A percentile compares a stretch with the other conserved stretches of the same genome.
Conservation (phyloP, 129 eudicot species). For the Oenanthe sinensis region DNA sequence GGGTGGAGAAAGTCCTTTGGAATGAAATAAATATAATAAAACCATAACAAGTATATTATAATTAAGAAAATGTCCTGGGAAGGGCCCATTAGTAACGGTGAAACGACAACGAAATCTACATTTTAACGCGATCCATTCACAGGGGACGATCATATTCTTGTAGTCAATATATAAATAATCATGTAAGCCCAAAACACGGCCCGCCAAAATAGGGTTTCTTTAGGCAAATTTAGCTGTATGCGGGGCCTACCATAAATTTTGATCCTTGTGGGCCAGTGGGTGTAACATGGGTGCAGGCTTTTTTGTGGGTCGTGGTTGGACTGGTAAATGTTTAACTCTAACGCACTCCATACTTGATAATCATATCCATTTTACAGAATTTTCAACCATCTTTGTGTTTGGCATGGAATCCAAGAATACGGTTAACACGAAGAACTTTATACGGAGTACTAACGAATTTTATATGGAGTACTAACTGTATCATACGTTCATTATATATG, state of each 20-base stretch:
- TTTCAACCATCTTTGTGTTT: neutral
- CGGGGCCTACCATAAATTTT: neutral
- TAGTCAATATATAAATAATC: neutral
- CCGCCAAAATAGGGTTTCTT: constrained; percentile 13
- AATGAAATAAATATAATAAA: no score
- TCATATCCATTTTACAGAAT: neutral
- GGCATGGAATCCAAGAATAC: neutral
- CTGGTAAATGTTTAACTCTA: constrained; percentile 10
- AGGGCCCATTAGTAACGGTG: neutral
- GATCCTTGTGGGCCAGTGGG: constrained; percentile 32
- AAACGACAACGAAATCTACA: neutral
- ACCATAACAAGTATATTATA: no score
- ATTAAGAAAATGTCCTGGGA: no score
- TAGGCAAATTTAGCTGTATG: neutral
- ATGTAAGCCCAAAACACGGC: constrained; percentile 20
- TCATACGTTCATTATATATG: no score
- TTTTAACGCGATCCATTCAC: neutral
- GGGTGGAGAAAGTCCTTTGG: no score
- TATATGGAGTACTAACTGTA: no score
- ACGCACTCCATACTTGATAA: neutral
- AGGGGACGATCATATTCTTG: neutral
- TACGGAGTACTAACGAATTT: no score
- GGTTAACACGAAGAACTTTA: no score
- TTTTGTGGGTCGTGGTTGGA: neutral
- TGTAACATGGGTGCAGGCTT: constrained; percentile 13